Percentiles rank a stretch among this genome's conserved stretches.
Conservation (phyloP, 495 filamentous ascomycete genomes). For the Venustampulla echinocandica region DNA sequence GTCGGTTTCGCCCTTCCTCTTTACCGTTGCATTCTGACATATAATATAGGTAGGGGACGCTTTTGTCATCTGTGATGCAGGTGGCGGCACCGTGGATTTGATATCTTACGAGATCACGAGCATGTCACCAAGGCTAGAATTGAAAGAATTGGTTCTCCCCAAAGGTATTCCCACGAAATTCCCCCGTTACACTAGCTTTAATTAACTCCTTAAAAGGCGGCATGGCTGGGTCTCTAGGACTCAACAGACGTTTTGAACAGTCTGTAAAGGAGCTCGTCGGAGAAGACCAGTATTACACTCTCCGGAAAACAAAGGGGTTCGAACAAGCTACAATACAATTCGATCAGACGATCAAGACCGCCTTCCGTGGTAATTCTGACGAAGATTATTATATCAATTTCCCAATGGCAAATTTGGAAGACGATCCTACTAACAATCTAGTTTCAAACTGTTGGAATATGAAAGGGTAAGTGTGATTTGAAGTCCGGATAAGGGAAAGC, state of each 20-base stretch:
- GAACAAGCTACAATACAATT: conserved; percentile 17
- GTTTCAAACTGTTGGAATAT: conserved; percentile 21
- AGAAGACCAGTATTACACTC: conserved; percentile 13
- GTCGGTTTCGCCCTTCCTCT: background rate
- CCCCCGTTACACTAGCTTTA: background rate
- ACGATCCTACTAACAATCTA: conserved; percentile 18
- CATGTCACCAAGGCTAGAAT: conserved; percentile 24
- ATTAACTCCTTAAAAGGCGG: conserved; percentile 11
- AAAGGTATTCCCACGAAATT: background rate
- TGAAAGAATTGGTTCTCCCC: conserved; percentile 30
- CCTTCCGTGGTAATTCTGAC: conserved; percentile 19
- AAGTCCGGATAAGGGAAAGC: background rate
- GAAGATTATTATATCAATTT: conserved; percentile 26
- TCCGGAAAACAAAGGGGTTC: conserved; percentile 20
- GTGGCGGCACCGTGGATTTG: conserved; percentile 38
- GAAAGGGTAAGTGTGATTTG: conserved; percentile 13
- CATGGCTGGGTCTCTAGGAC: conserved; percentile 22
- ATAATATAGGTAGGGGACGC: conserved; percentile 27
- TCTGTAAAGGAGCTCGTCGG: conserved; percentile 23
- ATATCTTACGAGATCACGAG: conserved; percentile 35
- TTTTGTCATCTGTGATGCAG: conserved; percentile 35
- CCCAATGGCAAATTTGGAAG: conserved; percentile 21
- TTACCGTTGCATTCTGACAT: conserved; percentile 7
- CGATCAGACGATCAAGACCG: conserved; percentile 23
- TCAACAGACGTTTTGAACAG: conserved; percentile 27